These are phyloP conservation scores for Candida boleticola DNA, from an alignment of 805 yeast species.

Conservation along the genomic window DNA sequence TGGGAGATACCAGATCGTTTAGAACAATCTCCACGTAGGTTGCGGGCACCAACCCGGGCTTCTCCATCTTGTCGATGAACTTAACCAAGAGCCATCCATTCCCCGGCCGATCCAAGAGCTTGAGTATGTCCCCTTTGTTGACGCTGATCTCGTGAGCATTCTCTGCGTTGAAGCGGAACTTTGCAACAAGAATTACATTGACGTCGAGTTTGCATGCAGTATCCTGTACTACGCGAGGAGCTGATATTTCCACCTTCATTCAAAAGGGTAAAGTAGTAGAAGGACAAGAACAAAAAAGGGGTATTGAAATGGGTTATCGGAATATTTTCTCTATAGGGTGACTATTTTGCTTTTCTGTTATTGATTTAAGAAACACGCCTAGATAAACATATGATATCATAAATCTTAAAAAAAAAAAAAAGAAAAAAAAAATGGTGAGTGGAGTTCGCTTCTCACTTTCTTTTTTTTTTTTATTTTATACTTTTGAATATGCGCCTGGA, in stretches of 20 bases:
- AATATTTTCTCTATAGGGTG: too few relatives aligned
- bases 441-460: too few relatives aligned
- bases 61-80: slow-evolving; percentile 45
- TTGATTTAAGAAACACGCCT: background rate
- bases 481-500: too few relatives aligned
- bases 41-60: slow-evolving; percentile 53
- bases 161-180: slow-evolving; percentile 45
- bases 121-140: slow-evolving; percentile 51
- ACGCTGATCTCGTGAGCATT: slow-evolving; percentile 43
- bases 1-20: slow-evolving; percentile 37
- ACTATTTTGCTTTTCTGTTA: background rate
- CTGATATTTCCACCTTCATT: slow-evolving; percentile 4
- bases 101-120: slow-evolving; percentile 44
- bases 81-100: slow-evolving; percentile 59
- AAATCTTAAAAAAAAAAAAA: background rate
- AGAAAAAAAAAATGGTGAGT: too few relatives aligned
- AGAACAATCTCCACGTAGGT: slow-evolving; percentile 47
- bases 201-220: slow-evolving; percentile 3
- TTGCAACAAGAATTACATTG: slow-evolving; percentile 40
- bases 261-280: too few relatives aligned
- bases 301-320: background rate
- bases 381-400: background rate
- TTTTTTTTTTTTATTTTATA: too few relatives aligned
- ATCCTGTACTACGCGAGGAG: slow-evolving; percentile 5
- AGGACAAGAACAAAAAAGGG: background rate